These are phyloP conservation scores for Phytophthora sojae DNA, from an alignment of 352 stramenopile genomes.

Conservation along the genomic window DNA sequence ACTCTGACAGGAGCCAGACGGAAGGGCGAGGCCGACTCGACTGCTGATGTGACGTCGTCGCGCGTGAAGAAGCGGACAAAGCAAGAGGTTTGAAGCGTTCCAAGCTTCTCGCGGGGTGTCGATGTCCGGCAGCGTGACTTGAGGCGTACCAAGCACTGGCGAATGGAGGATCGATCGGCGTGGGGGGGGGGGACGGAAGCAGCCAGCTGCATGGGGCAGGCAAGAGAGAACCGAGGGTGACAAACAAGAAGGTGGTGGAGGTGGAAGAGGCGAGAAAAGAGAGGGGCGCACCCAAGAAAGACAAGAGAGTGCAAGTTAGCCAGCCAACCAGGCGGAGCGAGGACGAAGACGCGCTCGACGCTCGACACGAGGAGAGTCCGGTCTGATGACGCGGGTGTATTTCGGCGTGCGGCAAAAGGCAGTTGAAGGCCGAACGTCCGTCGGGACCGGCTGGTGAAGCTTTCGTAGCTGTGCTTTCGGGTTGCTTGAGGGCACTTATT, in stretches of 20 bases:
- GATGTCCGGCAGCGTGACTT: slow-evolving; percentile 17
- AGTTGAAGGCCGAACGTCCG: slow-evolving; percentile 22
- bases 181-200: no score
- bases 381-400: neutral
- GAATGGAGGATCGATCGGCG: slow-evolving; percentile 22
- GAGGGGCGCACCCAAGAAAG: slow-evolving; percentile 33
- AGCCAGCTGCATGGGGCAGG: slow-evolving; percentile 24
- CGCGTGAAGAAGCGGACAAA: slow-evolving; percentile 82
- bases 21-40: slow-evolving; percentile 73
- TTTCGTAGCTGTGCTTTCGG: slow-evolving; percentile 40
- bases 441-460: slow-evolving; percentile 22
- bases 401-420: neutral
- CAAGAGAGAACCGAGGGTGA: slow-evolving; percentile 22
- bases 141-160: slow-evolving; percentile 17
- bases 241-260: slow-evolving; percentile 28
- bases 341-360: slow-evolving; percentile 6
- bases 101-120: slow-evolving; percentile 23
- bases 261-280: slow-evolving; percentile 31
- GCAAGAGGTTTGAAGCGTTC: slow-evolving; percentile 60
- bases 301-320: slow-evolving; percentile 43
- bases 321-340: slow-evolving; percentile 17
- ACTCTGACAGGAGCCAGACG: slow-evolving; percentile 68
- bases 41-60: slow-evolving; percentile 46
- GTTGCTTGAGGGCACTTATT: slow-evolving; percentile 45
- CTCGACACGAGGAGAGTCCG: neutral